These are phyloP conservation scores for Trypanosoma rangeli DNA, from an alignment of 208 protist genomes.

Conservation along the genomic window DNA sequence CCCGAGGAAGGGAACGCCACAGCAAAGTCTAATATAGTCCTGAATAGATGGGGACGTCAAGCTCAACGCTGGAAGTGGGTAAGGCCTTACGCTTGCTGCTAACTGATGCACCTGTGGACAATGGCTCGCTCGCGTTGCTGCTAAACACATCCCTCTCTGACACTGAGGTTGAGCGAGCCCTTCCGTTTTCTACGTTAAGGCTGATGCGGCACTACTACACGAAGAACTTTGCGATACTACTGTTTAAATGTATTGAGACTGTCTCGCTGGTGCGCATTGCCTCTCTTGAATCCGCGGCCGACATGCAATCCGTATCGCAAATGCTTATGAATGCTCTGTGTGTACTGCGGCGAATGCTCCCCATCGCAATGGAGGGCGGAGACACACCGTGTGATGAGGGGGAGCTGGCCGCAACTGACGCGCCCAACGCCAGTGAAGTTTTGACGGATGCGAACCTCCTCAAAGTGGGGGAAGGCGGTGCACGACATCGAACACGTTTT, in stretches of 20 bases:
- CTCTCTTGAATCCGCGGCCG: constrained; percentile 4
- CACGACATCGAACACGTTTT: constrained; percentile 33
- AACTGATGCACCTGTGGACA: constrained; percentile 22
- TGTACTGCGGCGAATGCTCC: constrained; percentile 62
- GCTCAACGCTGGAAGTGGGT: constrained; percentile 58
- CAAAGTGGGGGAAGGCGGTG: background rate
- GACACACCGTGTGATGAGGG: constrained; percentile 23
- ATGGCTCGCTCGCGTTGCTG: constrained; percentile 36
- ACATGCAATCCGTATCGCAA: background rate
- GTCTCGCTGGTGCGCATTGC: constrained; percentile 37
- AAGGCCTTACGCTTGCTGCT: constrained; percentile 43
- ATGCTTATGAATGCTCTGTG: constrained; percentile 53
- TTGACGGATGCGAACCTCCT: constrained; percentile 15
- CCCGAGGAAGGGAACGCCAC: background rate
- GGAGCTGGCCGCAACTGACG: background rate
- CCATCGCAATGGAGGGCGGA: constrained; percentile 69
- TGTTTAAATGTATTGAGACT: constrained; percentile 69
- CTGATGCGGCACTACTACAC: constrained; percentile 80
- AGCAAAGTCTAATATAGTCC: background rate
- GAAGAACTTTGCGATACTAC: constrained; percentile 69
- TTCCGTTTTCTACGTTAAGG: constrained; percentile 57
- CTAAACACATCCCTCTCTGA: constrained; percentile 45
- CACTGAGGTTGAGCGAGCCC: constrained; percentile 37
- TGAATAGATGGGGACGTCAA: constrained; percentile 59
- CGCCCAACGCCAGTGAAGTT: background rate